Evolutionary conservation across 78 protist genomes (phyloP), one percentile per base, ranked within the genome.

Genomic region (Guillardia theta): DNA sequence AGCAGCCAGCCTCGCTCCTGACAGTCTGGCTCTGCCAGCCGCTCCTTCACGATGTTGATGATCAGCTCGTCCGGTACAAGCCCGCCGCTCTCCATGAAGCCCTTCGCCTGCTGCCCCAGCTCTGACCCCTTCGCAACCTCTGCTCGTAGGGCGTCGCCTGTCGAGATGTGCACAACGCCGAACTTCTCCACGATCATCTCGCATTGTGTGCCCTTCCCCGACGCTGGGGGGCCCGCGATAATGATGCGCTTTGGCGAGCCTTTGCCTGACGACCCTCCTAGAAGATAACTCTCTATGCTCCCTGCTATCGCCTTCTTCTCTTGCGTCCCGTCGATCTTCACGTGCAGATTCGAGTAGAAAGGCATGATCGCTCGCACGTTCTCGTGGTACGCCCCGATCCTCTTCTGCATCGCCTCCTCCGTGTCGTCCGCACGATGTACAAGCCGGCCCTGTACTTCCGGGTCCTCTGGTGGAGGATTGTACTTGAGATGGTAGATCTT

Each of bases 121-220:
- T 37, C 44, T 0, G 58, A n/a, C n/a, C 54, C 54, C 0, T 77
- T 50, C 50, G 5, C 18, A 4, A 92, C 94, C 21, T 62, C 47
- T n/a, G 76, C 93, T 21, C 98, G 95, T 58, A 97, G 94, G 64
- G 95, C 19, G 48, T 95, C 98, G 21, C 97, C 97, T 0, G 95
- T 94, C 22, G 94, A 46, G 27, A 97, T 93, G 94, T 95, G 98
- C 10, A 95, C 95, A 10, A 97, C 92, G 88, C 93, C 92, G 78
- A 44, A 95, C 47, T 53, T 15, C 88, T 88, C 15, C 39, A 93
- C 95, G 9, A 96, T 64, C n/a, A 10, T 37, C 36, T 88, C 94
- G 76, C 94, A 92, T 44, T 92, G 95, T 22, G 98, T 95, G 62
- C 97, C 98, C 87, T 97, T 97, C 50, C 98, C 98, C 19, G 93